Base-by-base conservation (phyloP, 164 flowering plant genomes). In the Tinospora cordifolia region DNA sequence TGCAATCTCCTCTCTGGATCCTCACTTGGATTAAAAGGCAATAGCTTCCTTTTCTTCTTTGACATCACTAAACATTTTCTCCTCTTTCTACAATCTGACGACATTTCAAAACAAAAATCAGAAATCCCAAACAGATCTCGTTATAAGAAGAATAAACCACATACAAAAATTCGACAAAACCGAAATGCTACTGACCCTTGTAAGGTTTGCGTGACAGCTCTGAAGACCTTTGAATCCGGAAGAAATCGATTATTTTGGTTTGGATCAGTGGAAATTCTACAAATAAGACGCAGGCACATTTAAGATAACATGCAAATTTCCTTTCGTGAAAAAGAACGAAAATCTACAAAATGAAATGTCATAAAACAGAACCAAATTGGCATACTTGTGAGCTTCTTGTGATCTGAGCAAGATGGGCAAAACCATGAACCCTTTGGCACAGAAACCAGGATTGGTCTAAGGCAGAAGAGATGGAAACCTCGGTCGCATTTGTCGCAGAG, bases 241-340 rank as follows among this genome's bases (percentile, higher is more conserved):
- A 94, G 79, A 94, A 94, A 78, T 94, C 95, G 9, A 90, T 75
- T 39, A 94, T 92, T 74, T 90, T 94, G 14, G 99, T 94, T 68
- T 94, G 99, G 17, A 87, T 81, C 1, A 90, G 76, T 60, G 97
- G 93, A 66, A 92, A 90, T 27, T 77, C 97, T 92, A 87, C 78
- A 79, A 36, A 69, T 22, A 3, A 60, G 14, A 44, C n/a, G 14
- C 65, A 65, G 75, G 25, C 58, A 59, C 27, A 51, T 59, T 8
- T n/a, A n/a, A 59, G 47, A 4, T 7, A 9, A 62, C 14, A 7
- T 0, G 27, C 67, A 21, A 54, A 62, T n/a, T n/a, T n/a, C n/a
- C n/a, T n/a, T n/a, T n/a, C n/a, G n/a, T 17, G 66, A 51, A 65
- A 41, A 58, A 17, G 15, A 68, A 14, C 10, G 46, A 30, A 40